Evolutionary conservation across 208 protist genomes (phyloP).

Genomic region (Crithidia mellificae): DNA sequence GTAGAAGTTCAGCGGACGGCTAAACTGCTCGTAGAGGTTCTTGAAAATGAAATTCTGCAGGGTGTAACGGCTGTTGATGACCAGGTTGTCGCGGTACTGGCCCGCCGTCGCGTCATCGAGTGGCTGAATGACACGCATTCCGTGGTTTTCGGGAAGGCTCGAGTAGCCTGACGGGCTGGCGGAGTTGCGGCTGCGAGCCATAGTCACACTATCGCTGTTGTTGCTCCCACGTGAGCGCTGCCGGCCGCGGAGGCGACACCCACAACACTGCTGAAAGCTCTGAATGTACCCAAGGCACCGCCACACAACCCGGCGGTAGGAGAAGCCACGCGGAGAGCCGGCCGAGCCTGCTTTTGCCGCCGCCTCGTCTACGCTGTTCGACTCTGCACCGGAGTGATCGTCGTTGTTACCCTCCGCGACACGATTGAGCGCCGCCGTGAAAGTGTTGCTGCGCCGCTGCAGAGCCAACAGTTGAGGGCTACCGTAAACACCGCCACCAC

Average conservation of each 20-base stretch:
- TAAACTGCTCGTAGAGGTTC: conserved; percentile 97
- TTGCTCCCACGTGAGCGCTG: neutral
- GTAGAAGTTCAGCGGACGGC: conserved; percentile 94
- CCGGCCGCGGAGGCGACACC: neutral
- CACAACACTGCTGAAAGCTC: conserved; percentile 15
- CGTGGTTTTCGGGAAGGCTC: neutral
- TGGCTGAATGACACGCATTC: conserved; percentile 54
- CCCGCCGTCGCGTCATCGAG: conserved; percentile 42
- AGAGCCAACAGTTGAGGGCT: conserved; percentile 7
- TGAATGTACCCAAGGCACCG: conserved; percentile 13
- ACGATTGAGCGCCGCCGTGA: neutral
- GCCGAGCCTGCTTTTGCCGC: neutral
- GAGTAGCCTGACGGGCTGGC: neutral
- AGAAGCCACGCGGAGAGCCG: neutral
- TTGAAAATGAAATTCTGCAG: conserved; percentile 94
- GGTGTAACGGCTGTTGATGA: conserved; percentile 95
- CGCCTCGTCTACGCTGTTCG: neutral
- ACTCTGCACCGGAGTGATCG: conserved; percentile 11
- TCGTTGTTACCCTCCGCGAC: neutral
- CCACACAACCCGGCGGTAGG: conserved; percentile 11
- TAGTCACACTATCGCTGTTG: no score
- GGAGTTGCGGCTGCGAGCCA: neutral
- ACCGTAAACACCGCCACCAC: no score
- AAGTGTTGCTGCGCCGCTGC: conserved; percentile 9
- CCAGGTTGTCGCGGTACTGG: conserved; percentile 75